Conservation (phyloP, 257 asterid species). For the Parsonsia alboflavescens region DNA sequence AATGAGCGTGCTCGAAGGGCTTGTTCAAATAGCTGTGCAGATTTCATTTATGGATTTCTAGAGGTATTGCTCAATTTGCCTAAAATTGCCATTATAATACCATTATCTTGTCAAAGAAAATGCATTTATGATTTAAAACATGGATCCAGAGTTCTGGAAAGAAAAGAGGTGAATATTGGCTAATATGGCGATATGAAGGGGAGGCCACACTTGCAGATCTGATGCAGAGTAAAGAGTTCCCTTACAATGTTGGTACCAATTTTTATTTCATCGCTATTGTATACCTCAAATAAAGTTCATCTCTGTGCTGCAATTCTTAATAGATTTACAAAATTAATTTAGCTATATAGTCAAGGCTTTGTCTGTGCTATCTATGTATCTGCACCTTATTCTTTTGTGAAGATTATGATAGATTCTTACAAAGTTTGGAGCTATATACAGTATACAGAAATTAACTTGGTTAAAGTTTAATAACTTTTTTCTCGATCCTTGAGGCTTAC, state of each 20-base stretch:
- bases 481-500: not conserved
- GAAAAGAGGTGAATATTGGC: slow-evolving; percentile 87
- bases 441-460: not conserved
- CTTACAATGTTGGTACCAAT: slow-evolving; percentile 84
- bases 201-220: slow-evolving; percentile 86
- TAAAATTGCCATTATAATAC: not conserved
- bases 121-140: slow-evolving; percentile 9
- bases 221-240: slow-evolving; percentile 87
- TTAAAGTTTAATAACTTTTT: not conserved
- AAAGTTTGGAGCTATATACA: not conserved
- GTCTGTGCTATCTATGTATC: not conserved
- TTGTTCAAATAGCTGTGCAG: slow-evolving; percentile 92
- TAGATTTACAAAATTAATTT: not conserved
- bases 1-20: slow-evolving; percentile 94
- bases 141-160: slow-evolving; percentile 63
- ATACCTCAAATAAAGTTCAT: not conserved
- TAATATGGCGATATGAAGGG: slow-evolving; percentile 90
- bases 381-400: not conserved
- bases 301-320: not conserved
- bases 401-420: not conserved
- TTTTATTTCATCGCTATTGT: not conserved
- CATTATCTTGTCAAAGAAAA: slow-evolving; percentile 2
- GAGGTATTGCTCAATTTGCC: slow-evolving; percentile 54
- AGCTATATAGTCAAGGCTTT: not conserved
- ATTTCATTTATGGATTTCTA: slow-evolving; percentile 82